Percentiles rank a stretch among this genome's conserved stretches.
Evolutionary conservation across 192 early-diverging fungal species (phyloP).

Genomic region (Backusella australiensis): DNA sequence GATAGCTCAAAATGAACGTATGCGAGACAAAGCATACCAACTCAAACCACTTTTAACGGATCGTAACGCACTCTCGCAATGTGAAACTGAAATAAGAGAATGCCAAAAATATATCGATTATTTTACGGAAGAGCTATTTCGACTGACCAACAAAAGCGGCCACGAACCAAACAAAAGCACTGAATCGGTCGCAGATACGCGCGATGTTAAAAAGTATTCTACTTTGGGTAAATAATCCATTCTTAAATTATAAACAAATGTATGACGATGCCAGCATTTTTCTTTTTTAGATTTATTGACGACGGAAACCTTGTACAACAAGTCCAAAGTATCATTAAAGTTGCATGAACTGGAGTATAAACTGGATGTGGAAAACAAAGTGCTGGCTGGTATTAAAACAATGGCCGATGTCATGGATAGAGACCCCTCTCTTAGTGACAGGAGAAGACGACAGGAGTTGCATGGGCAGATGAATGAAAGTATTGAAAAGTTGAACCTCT

Average conservation of each 20-base stretch:
- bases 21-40: constrained; percentile 45
- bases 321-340: constrained; percentile 76
- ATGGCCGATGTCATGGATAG: constrained; percentile 55
- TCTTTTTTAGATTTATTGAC: constrained; percentile 58
- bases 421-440: constrained; percentile 45
- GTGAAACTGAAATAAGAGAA: constrained; percentile 68
- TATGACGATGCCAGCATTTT: constrained; percentile 26
- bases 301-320: constrained; percentile 62
- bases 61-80: constrained; percentile 66
- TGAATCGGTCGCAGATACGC: constrained; percentile 1
- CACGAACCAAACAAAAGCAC: background rate
- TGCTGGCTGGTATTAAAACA: constrained; percentile 79
- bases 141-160: constrained; percentile 26
- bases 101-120: constrained; percentile 68
- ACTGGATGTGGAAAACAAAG: constrained; percentile 91
- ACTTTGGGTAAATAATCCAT: constrained; percentile 2
- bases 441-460: constrained; percentile 58
- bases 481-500: constrained; percentile 72
- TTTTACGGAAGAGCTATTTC: constrained; percentile 63
- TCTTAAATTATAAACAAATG: too few relatives aligned
- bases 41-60: constrained; percentile 61
- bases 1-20: constrained; percentile 37
- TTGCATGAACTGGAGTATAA: constrained; percentile 86
- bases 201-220: constrained; percentile 26
- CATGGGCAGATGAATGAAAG: constrained; percentile 58